Percentiles rank a stretch among this genome's conserved stretches.
Evolutionary conservation across 495 filamentous ascomycete species (phyloP).

Genomic region (Penicillium malachiteum): DNA sequence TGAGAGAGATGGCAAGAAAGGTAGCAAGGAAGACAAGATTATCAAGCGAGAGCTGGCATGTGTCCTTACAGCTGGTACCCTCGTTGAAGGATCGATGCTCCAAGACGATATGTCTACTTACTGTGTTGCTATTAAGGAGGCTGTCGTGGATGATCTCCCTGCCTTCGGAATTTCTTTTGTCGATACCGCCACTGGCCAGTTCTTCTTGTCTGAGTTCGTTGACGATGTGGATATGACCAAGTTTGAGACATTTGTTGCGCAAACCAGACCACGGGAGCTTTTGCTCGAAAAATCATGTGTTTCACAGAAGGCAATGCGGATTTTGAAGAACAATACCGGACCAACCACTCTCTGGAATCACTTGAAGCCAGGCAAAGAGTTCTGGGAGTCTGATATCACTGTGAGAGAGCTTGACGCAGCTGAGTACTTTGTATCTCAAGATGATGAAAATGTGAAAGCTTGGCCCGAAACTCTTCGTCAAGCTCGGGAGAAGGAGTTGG

Average conservation of each 20-base stretch:
- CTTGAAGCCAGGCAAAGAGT: slow-evolving; percentile 83
- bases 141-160: slow-evolving; percentile 69
- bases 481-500: slow-evolving; percentile 73
- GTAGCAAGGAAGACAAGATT: slow-evolving; percentile 77
- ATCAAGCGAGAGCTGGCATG: slow-evolving; percentile 88
- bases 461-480: slow-evolving; percentile 80
- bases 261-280: slow-evolving; percentile 85
- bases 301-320: slow-evolving; percentile 83
- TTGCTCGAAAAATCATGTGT: slow-evolving; percentile 85
- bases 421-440: slow-evolving; percentile 72
- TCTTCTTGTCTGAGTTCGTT: slow-evolving; percentile 84
- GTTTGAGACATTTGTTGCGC: slow-evolving; percentile 96
- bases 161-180: slow-evolving; percentile 92
- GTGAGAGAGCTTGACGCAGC: slow-evolving; percentile 77
- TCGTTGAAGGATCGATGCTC: slow-evolving; percentile 95
- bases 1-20: slow-evolving; percentile 66
- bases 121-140: slow-evolving; percentile 95
- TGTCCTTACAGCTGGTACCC: slow-evolving; percentile 86
- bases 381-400: slow-evolving; percentile 83
- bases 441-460: slow-evolving; percentile 60
- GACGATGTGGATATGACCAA: slow-evolving; percentile 95
- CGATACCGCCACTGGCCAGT: slow-evolving; percentile 94
- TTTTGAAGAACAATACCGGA: slow-evolving; percentile 91
- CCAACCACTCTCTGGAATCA: slow-evolving; percentile 96
- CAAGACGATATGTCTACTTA: slow-evolving; percentile 97